A percentile compares a stretch with the other conserved stretches of the same genome.
These are phyloP conservation scores for Nicotiana undulata DNA, from an alignment of 257 asterid species.

Conservation along the genomic window DNA sequence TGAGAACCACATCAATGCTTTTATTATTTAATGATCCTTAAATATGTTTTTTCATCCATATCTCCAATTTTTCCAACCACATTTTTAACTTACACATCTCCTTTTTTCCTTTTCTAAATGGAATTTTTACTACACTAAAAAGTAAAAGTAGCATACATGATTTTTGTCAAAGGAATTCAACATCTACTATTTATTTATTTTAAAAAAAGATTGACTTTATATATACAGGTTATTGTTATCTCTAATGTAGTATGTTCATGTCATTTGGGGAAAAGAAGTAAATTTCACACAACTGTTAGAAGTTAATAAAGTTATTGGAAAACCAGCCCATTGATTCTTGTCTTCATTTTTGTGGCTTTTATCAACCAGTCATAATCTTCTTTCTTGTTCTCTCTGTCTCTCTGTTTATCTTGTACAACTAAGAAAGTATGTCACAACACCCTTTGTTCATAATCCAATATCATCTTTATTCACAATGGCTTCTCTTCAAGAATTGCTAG, in stretches of 20 bases:
- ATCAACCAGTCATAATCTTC: conserved; percentile 10
- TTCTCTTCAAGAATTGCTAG: conserved; percentile 60
- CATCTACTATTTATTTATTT: too few relatives aligned
- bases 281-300: not conserved
- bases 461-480: conserved; percentile 34
- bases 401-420: conserved; percentile 12
- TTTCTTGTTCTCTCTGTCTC: conserved; percentile 23
- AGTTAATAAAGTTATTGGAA: conserved; percentile 7
- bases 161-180: too few relatives aligned
- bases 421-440: conserved; percentile 30
- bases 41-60: not conserved
- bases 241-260: not conserved
- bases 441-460: not conserved
- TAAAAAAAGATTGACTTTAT: too few relatives aligned
- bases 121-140: not conserved
- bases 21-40: not conserved
- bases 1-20: not conserved
- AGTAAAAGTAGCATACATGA: too few relatives aligned
- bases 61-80: not conserved
- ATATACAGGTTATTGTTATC: not conserved
- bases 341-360: conserved; percentile 21
- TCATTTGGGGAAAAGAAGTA: not conserved
- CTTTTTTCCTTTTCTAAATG: not conserved
- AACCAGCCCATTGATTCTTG: conserved; percentile 19
- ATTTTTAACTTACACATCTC: not conserved